These are phyloP conservation scores for Globisporangium nodosum DNA, from an alignment of 352 stramenopile species.

Conservation along the genomic window DNA sequence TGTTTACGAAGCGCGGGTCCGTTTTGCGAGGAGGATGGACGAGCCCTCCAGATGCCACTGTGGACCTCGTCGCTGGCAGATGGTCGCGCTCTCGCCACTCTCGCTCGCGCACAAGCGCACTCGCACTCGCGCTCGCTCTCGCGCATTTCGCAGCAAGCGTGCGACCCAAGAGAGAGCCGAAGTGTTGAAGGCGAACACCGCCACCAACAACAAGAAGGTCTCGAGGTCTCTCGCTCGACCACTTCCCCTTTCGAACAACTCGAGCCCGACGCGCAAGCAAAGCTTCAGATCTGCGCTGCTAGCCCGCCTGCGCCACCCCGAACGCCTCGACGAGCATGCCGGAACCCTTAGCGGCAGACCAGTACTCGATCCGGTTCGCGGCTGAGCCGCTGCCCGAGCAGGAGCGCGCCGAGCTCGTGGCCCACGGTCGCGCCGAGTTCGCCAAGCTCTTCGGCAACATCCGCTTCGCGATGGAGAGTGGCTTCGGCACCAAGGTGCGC, in stretches of 20 bases:
- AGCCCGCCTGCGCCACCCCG: neutral
- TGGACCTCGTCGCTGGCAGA: too few relatives aligned
- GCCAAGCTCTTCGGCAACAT: slow-evolving; percentile 35
- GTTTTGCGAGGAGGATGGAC: too few relatives aligned
- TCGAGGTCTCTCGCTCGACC: neutral
- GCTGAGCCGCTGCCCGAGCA: slow-evolving; percentile 26
- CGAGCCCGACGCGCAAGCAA: too few relatives aligned
- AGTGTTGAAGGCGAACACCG: too few relatives aligned
- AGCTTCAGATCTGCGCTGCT: too few relatives aligned
- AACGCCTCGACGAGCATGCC: neutral
- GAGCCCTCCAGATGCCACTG: too few relatives aligned
- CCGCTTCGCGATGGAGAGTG: slow-evolving; percentile 27
- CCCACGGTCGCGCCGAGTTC: slow-evolving; percentile 27
- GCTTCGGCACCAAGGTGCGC: slow-evolving; percentile 45
- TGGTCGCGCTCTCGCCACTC: too few relatives aligned
- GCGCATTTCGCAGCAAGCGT: neutral
- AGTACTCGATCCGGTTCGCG: slow-evolving; percentile 29
- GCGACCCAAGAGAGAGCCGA: neutral
- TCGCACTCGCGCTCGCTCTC: neutral
- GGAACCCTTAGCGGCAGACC: neutral
- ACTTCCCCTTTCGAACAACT: too few relatives aligned
- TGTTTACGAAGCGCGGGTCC: too few relatives aligned
- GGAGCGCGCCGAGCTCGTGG: slow-evolving; percentile 30
- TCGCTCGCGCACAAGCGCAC: neutral
- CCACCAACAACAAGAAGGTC: neutral